Evolutionary conservation across 2,329 filamentous ascomycete genomes (phyloP), one percentile per base, ranked within the genome.

Genomic region (Diplodia scrobiculata): DNA sequence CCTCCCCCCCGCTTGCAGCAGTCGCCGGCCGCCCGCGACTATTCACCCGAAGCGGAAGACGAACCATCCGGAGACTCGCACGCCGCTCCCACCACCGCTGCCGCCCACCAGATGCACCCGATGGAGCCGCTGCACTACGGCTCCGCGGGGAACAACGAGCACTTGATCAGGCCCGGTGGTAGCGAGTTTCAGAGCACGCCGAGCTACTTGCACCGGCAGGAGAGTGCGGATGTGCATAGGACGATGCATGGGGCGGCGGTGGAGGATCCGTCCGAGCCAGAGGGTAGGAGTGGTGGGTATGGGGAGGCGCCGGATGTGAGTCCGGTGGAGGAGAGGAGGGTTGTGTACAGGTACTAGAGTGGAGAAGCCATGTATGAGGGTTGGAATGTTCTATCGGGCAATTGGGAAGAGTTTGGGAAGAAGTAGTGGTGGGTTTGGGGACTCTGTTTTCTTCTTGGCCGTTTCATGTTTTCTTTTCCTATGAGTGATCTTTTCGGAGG

Each of bases 231-330:
- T 4, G 77, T 79, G 66, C 77, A 80, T 29, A 53, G 80, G 60
- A 81, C 79, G 1, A 83, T 83, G 81, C 80, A 81, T 65, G 81
- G 80, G 9, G 76, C 71, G 13, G 62, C 63, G 34, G n/a, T 14
- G 17, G 36, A 9, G 17, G 27, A 25, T 4, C 14, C 45, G 52
- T 19, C 45, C 14, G 53, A 55, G 13, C 54, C 54, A 13, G 27
- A 25, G 54, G 1, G 41, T n/a, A 13, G 25, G 34, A 25, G 47
- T 34, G 3, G 41, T n/a, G 45, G 27, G 41, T 17, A 5, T 14
- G 64, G 45, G 3, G 62, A 55, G 21, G 63, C 19, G 45, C 45
- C 48, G 29, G 59, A 63, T 52, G 59, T 63, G 59, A 66, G 64
- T n/a, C 64, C 64, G n/a, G 64, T 66, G 19, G 64, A 66, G 47